phyloP scores from a whole-genome alignment of 1,139 yeast genomes.

The Saccharomyces pastorianus region DNA sequence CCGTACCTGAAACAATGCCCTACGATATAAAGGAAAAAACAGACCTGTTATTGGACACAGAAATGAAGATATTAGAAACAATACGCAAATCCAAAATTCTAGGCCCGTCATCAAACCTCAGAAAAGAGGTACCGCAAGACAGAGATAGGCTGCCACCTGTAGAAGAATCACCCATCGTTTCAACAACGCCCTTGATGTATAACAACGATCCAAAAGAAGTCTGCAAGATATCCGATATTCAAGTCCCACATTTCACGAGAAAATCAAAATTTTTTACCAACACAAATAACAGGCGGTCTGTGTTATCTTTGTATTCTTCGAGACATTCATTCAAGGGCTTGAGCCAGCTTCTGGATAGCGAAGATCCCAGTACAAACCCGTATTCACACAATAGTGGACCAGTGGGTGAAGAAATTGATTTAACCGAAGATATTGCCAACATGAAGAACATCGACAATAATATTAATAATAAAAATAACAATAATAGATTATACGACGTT shows the following conservation, averaged over 20 bases:
- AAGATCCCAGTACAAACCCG: not conserved
- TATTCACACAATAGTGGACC: too few relatives aligned
- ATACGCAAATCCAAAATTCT: constrained; percentile 37
- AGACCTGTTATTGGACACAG: constrained; percentile 10
- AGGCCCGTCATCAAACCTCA: constrained; percentile 36
- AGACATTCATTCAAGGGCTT: constrained; percentile 30
- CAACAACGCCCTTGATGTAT: constrained; percentile 1
- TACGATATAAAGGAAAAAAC: constrained; percentile 1
- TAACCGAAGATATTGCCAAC: too few relatives aligned
- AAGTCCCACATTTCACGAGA: constrained; percentile 62
- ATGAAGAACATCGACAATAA: too few relatives aligned
- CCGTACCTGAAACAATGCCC: constrained; percentile 1
- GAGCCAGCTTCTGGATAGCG: constrained; percentile 40
- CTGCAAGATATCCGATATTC: constrained; percentile 47
- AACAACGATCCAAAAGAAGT: constrained; percentile 7
- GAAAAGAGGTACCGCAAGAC: constrained; percentile 35
- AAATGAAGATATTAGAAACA: constrained; percentile 30
- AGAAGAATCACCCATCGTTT: not conserved
- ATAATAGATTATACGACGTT: too few relatives aligned
- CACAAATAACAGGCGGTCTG: constrained; percentile 59
- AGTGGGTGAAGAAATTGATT: too few relatives aligned
- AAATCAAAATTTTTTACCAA: constrained; percentile 53
- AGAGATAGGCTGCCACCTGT: constrained; percentile 11
- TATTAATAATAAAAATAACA: too few relatives aligned
- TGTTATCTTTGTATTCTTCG: constrained; percentile 53